A percentile compares a stretch with the other conserved stretches of the same genome.
Conservation (phyloP, 2,329 filamentous ascomycete genomes). For the Leptographium flavum region DNA sequence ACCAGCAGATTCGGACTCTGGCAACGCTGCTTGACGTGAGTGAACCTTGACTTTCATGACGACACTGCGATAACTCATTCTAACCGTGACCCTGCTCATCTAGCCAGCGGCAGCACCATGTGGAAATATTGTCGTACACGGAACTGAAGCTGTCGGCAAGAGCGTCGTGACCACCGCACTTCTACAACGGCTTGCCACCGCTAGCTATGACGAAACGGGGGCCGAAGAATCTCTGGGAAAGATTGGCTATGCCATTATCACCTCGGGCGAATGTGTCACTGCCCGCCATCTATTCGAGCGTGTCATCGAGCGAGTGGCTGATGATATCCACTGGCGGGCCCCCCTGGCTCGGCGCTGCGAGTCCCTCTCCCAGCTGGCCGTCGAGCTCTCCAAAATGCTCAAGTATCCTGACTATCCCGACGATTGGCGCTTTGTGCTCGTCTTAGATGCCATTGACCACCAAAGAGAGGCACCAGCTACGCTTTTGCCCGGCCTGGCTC, state of each 20-base stretch:
- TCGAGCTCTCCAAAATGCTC: slow-evolving; percentile 55
- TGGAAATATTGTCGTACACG: slow-evolving; percentile 65
- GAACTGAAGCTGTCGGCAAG: slow-evolving; percentile 79
- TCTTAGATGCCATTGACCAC: slow-evolving; percentile 77
- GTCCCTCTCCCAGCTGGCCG: slow-evolving; percentile 60
- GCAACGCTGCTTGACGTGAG: slow-evolving; percentile 38
- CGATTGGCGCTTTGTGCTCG: slow-evolving; percentile 55
- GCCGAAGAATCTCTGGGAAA: slow-evolving; percentile 12
- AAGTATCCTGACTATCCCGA: slow-evolving; percentile 23
- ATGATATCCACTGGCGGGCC: slow-evolving; percentile 32
- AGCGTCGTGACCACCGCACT: slow-evolving; percentile 52
- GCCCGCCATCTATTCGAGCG: slow-evolving; percentile 64
- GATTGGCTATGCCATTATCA: slow-evolving; percentile 46
- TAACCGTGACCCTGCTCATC: background rate
- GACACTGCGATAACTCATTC: too few species aligned
- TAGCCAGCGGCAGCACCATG: slow-evolving; percentile 55
- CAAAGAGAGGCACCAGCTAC: slow-evolving; percentile 70
- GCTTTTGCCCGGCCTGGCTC: slow-evolving; percentile 64
- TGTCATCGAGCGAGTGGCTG: slow-evolving; percentile 44
- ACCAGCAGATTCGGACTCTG: slow-evolving; percentile 43
- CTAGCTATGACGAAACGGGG: background rate
- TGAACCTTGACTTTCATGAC: too few species aligned
- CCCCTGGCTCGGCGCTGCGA: slow-evolving; percentile 52
- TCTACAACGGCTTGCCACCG: slow-evolving; percentile 29
- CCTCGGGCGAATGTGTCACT: slow-evolving; percentile 64